These are phyloP conservation scores for Apiospora arundinis DNA, from an alignment of 2,329 filamentous ascomycete species.

Conservation along the genomic window DNA sequence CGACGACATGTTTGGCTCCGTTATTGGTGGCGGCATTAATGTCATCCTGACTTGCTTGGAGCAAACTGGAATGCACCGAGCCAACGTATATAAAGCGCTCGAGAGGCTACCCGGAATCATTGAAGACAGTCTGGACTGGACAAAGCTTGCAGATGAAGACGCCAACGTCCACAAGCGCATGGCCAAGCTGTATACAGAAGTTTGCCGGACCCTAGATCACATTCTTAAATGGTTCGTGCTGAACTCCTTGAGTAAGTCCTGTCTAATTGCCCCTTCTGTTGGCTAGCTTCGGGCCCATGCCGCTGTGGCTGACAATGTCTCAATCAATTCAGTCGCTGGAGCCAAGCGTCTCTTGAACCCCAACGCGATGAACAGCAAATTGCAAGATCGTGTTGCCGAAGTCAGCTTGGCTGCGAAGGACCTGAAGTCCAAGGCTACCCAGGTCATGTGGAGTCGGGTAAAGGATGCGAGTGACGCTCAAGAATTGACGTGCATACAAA, in stretches of 20 bases:
- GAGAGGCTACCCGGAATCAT: constrained; percentile 26
- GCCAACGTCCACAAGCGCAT: constrained; percentile 25
- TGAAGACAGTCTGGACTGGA: constrained; percentile 21
- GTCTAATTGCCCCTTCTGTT: background rate
- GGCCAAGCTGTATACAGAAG: constrained; percentile 23
- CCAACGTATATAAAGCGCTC: constrained; percentile 26
- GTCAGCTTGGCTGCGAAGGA: background rate
- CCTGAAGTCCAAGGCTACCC: background rate
- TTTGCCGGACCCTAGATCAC: constrained; percentile 24
- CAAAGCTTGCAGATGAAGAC: constrained; percentile 20
- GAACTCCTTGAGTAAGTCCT: constrained; percentile 23
- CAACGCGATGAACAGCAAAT: background rate
- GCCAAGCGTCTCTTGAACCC: background rate
- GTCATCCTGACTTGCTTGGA: constrained; percentile 25
- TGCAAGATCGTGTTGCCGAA: background rate
- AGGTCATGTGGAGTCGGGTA: background rate
- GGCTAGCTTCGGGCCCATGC: too few species aligned
- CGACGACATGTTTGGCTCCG: constrained; percentile 23
- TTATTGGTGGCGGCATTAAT: constrained; percentile 28
- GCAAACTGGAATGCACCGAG: constrained; percentile 23
- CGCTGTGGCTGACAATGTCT: background rate
- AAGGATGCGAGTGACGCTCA: background rate
- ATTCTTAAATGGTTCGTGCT: constrained; percentile 27
- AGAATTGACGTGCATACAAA: background rate
- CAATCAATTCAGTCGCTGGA: background rate